Evolutionary conservation across 163 green algal genomes (phyloP).

Genomic region (Scenedesmus sp.): DNA sequence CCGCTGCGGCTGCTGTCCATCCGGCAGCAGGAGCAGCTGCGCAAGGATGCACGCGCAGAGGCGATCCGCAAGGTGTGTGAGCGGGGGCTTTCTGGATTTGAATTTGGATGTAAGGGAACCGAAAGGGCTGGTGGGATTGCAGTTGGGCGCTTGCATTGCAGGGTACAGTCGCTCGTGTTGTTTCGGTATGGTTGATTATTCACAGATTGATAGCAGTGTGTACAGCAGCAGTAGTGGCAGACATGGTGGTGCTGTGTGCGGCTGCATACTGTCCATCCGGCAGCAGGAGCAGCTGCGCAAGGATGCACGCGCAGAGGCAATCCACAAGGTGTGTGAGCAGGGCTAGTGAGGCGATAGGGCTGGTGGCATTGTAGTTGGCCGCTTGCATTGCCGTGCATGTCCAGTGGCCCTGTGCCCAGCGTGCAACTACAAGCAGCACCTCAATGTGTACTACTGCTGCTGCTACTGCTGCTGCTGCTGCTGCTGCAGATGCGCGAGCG

Average conservation of each 20-base stretch:
- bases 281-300: slow-evolving; percentile 35
- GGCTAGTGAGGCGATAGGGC: no score
- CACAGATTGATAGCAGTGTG: no score
- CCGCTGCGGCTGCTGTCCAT: slow-evolving; percentile 30
- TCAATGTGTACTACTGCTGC: background rate
- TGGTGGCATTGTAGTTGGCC: no score
- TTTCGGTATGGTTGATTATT: no score
- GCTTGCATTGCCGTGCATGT: no score
- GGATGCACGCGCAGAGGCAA: slow-evolving; percentile 16
- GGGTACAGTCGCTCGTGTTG: no score
- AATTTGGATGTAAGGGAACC: background rate
- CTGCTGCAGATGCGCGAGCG: slow-evolving; percentile 39
- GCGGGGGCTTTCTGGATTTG: background rate
- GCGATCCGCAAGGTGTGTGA: slow-evolving; percentile 20
- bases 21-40: slow-evolving; percentile 33
- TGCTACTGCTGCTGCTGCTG: background rate
- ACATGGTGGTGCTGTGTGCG: background rate
- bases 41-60: slow-evolving; percentile 17
- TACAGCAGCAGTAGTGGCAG: no score
- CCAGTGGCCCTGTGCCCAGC: no score
- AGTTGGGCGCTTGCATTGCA: no score
- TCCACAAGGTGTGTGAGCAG: background rate
- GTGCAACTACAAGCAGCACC: no score
- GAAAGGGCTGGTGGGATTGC: no score
- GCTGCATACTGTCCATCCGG: slow-evolving; percentile 11